These are phyloP conservation scores for Tuber aestivum DNA, from an alignment of 495 filamentous ascomycete genomes.

Conservation along the genomic window DNA sequence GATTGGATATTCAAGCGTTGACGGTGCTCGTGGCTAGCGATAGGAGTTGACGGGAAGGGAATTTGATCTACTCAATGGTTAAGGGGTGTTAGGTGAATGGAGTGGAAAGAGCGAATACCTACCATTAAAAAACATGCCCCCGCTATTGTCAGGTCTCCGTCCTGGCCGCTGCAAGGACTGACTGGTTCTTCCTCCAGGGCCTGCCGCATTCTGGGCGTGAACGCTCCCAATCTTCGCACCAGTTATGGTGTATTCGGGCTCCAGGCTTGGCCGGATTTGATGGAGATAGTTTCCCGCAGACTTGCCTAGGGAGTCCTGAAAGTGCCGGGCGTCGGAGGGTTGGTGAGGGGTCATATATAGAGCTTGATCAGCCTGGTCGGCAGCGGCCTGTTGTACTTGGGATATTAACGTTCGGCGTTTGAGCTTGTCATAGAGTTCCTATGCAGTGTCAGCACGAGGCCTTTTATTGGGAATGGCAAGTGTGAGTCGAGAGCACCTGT, in stretches of 20 bases:
- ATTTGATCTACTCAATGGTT: no score
- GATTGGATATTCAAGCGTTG: slow-evolving; percentile 22
- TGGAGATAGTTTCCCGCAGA: neutral
- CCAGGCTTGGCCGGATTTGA: slow-evolving; percentile 1
- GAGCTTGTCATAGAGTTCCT: no score
- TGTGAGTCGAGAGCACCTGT: slow-evolving; percentile 44
- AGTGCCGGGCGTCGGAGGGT: slow-evolving; percentile 5
- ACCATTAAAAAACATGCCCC: neutral
- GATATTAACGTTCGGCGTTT: no score
- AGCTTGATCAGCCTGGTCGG: slow-evolving; percentile 28
- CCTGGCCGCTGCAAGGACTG: slow-evolving; percentile 12
- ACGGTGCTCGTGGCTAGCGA: slow-evolving; percentile 29
- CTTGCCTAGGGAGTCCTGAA: slow-evolving; percentile 9
- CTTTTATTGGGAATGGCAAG: neutral
- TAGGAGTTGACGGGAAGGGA: no score
- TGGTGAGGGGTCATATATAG: slow-evolving; percentile 24
- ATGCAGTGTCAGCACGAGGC: no score
- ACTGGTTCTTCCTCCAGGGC: neutral
- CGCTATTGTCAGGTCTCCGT: neutral
- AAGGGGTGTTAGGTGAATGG: no score
- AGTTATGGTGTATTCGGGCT: slow-evolving; percentile 29
- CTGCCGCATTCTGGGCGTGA: neutral
- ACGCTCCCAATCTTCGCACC: slow-evolving; percentile 31
- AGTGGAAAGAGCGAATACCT: no score
- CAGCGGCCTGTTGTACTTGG: no score